Conservation (phyloP, 495 filamentous ascomycete species). For the Echria macrotheca region DNA sequence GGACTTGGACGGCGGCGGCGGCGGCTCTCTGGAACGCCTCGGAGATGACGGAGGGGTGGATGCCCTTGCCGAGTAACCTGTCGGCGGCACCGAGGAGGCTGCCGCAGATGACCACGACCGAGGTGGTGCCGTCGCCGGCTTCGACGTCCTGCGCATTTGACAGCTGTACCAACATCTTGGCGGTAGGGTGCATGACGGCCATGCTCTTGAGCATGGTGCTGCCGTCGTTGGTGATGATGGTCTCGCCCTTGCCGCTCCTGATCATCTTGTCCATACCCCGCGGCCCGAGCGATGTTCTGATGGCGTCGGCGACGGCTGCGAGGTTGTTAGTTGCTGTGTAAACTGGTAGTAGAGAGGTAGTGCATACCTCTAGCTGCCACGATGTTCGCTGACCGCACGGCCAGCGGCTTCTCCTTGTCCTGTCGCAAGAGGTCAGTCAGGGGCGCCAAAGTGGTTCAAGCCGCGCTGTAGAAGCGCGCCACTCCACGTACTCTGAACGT, state of each 20-base stretch:
- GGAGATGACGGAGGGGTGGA: conserved; percentile 96
- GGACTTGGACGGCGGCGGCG: conserved; percentile 75
- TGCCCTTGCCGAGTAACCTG: conserved; percentile 79
- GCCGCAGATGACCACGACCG: conserved; percentile 94
- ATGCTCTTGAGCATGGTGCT: conserved; percentile 98
- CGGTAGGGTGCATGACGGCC: conserved; percentile 97
- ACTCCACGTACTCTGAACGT: conserved; percentile 66
- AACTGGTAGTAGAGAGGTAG: neutral
- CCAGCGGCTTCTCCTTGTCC: conserved; percentile 98
- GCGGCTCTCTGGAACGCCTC: conserved; percentile 96
- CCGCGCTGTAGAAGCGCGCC: neutral
- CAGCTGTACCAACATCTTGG: conserved; percentile 97
- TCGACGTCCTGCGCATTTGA: conserved; percentile 97
- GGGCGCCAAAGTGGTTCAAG: no score
- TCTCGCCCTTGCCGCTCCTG: conserved; percentile 90
- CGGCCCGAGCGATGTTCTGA: conserved; percentile 65
- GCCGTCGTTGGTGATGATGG: conserved; percentile 98
- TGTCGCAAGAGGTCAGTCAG: conserved; percentile 46
- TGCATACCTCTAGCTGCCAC: conserved; percentile 84
- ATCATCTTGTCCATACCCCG: conserved; percentile 98
- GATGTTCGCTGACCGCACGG: conserved; percentile 92
- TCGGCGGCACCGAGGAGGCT: conserved; percentile 92
- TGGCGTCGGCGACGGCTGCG: conserved; percentile 89
- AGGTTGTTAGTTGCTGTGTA: neutral
- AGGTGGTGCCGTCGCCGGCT: conserved; percentile 96